Evolutionary conservation across 2,329 filamentous ascomycete genomes (phyloP), one percentile per base, ranked within the genome.

Genomic region (Sporothrix dimorphospora): DNA sequence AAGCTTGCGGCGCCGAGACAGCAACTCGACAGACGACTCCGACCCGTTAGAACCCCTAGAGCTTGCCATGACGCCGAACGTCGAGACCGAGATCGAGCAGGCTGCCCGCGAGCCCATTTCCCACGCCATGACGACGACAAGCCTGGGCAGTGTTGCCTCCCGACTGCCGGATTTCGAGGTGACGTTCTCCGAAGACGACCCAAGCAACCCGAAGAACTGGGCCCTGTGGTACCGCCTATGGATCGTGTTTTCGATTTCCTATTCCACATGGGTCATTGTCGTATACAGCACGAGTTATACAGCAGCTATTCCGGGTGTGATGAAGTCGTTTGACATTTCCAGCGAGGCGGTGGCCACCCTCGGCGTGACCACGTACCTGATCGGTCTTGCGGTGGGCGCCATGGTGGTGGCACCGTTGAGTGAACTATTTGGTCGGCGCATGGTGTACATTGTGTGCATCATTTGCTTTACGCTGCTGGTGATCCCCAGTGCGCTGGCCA

Each of bases 271-370:
- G 83, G 80, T 81, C 1, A 78, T 84, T 3, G 89, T 94, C 16
- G 79, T 93, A 47, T 92, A 93, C 78, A 92, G 89, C 51, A 94
- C 92, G 0, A 90, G 87, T 68, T 95, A 94, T 79, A 93, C 92
- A 1, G 88, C 90, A 0, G 89, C 88, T 8, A 88, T 92, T 47
- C 85, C 87, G 0, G 89, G 90, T 0, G 87, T 95, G 81, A 88
- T 89, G 81, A 78, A 83, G 19, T 88, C 91, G 53, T 94, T 93
- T 76, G 79, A 85, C 67, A 83, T 89, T 27, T 74, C 81, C 0
- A 77, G 71, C 61, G 81, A 88, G 55, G 86, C 87, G 0, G 78
- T 91, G 12, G 87, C 89, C 1, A 91, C 92, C 0, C 82, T 94
- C 1, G 92, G 92, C 4, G 83, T 94, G 24, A 94, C 92, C 0